A percentile compares a stretch with the other conserved stretches of the same genome.
These are phyloP conservation scores for Sarocladium kiliense DNA, from an alignment of 2,329 filamentous ascomycete genomes.

Conservation along the genomic window DNA sequence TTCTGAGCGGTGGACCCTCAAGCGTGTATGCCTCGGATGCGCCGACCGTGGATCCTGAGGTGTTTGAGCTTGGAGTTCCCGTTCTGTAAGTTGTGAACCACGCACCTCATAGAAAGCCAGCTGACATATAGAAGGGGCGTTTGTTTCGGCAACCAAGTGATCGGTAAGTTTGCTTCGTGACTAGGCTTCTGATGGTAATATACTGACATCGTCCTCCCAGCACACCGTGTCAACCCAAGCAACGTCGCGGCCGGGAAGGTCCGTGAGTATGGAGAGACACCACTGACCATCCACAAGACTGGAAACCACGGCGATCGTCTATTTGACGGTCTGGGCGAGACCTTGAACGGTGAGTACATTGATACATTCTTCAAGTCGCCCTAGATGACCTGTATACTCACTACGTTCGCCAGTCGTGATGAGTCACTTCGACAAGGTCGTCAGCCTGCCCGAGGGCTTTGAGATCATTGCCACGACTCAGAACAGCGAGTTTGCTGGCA, in stretches of 20 bases:
- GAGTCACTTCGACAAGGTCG: conserved; percentile 86
- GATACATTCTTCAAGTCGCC: too few relatives aligned
- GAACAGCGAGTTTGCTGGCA: conserved; percentile 76
- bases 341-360: conserved; percentile 44
- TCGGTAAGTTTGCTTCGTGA: conserved; percentile 48
- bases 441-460: conserved; percentile 67
- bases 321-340: conserved; percentile 69
- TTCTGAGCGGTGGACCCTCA: conserved; percentile 48
- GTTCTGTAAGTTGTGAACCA: conserved; percentile 15
- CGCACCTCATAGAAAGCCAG: not conserved
- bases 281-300: conserved; percentile 55
- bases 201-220: not conserved
- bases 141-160: conserved; percentile 58
- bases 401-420: conserved; percentile 58
- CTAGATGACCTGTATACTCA: not conserved
- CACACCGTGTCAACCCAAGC: conserved; percentile 44
- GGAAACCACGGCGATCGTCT: conserved; percentile 66
- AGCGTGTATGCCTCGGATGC: conserved; percentile 66
- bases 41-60: conserved; percentile 66
- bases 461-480: conserved; percentile 66
- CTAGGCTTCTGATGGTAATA: not conserved
- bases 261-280: conserved; percentile 67
- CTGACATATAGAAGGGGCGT: conserved; percentile 26
- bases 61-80: conserved; percentile 50
- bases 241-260: conserved; percentile 49